Percentiles rank a stretch among this genome's conserved stretches.
Conservation (phyloP, 352 stramenopile genomes). For the Globisporangium takayamanum region DNA sequence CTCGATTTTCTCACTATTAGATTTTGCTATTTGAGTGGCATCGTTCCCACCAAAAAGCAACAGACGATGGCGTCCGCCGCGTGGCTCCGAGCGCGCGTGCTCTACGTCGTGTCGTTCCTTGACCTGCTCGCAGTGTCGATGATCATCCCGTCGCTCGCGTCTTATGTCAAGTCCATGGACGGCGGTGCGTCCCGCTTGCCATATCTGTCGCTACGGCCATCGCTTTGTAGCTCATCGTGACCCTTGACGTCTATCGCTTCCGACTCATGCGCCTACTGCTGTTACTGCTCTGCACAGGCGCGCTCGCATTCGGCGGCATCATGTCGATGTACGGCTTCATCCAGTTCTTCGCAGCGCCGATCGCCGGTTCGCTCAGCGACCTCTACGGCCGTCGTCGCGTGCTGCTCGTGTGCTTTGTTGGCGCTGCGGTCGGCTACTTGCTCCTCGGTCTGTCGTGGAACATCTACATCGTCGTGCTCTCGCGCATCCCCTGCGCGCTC, state of each 20-base stretch:
- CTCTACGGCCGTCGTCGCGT: slow-evolving; percentile 53
- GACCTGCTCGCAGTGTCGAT: slow-evolving; percentile 80
- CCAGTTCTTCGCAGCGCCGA: slow-evolving; percentile 73
- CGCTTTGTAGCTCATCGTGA: neutral
- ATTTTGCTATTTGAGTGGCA: no score
- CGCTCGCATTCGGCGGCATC: slow-evolving; percentile 63
- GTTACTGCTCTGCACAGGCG: slow-evolving; percentile 16
- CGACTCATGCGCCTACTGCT: neutral
- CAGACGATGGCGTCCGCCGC: neutral
- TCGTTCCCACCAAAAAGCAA: no score
- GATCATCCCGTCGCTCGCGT: slow-evolving; percentile 76
- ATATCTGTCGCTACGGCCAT: neutral
- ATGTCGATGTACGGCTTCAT: slow-evolving; percentile 84
- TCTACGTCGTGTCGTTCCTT: slow-evolving; percentile 77
- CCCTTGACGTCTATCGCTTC: neutral
- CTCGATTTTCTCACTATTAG: neutral
- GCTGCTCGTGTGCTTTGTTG: slow-evolving; percentile 57
- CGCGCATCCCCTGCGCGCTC: slow-evolving; percentile 55
- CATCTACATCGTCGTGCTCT: slow-evolving; percentile 73
- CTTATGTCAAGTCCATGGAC: slow-evolving; percentile 76
- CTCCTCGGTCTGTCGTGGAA: slow-evolving; percentile 72
- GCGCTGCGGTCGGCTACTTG: slow-evolving; percentile 52
- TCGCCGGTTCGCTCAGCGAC: slow-evolving; percentile 70
- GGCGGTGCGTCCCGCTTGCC: slow-evolving; percentile 21
- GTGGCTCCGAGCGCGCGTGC: slow-evolving; percentile 37